Evolutionary conservation across 441 rosid species (phyloP).

Genomic region (Adansonia gregorii): DNA sequence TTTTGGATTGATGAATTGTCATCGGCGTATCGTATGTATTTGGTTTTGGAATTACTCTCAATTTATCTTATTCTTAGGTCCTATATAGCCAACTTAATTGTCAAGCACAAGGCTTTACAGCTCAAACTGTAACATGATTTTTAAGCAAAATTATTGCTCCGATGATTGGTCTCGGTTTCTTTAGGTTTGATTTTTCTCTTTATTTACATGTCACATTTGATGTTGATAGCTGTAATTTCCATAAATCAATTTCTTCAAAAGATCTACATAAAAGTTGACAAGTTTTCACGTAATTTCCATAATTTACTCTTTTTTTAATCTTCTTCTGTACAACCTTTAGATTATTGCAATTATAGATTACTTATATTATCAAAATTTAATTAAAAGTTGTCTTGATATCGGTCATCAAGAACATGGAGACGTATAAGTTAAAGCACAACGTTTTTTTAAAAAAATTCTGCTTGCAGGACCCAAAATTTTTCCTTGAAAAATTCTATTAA

Average conservation of each 20-base stretch:
- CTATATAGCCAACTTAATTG: background rate
- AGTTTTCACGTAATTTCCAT: background rate
- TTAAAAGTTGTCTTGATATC: background rate
- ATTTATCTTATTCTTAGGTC: background rate
- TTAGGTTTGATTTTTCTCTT: slow-evolving; percentile 7
- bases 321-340: background rate
- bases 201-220: background rate
- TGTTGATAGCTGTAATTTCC: background rate
- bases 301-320: background rate
- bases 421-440: background rate
- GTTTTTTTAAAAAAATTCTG: background rate
- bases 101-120: background rate
- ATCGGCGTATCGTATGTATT: background rate
- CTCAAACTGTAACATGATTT: background rate
- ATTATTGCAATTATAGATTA: background rate
- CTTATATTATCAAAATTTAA: background rate
- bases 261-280: background rate
- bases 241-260: background rate
- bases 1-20: background rate
- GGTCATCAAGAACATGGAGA: too few relatives aligned
- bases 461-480: background rate
- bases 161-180: background rate
- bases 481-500: background rate
- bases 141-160: background rate
- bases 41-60: background rate